Conservation (phyloP, 768 basidiomycete species). For the Lactarius tabidus region DNA sequence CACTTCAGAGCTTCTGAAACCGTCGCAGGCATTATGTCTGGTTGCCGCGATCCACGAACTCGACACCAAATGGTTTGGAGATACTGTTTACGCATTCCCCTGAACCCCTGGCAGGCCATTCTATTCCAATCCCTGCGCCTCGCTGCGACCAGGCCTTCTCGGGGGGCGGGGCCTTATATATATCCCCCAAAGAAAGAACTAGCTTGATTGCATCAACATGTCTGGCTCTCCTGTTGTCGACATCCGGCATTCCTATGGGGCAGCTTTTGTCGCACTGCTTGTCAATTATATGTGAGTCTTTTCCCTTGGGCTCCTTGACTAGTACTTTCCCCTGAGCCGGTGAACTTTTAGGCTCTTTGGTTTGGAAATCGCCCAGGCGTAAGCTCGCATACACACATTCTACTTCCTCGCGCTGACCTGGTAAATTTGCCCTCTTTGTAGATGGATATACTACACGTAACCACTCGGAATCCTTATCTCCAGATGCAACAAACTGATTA, state of each 20-base stretch:
- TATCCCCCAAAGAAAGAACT: too few relatives aligned
- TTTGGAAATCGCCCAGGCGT: conserved; percentile 3
- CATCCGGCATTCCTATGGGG: background rate
- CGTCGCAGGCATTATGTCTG: too few relatives aligned
- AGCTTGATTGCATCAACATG: background rate
- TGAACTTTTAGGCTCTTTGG: background rate
- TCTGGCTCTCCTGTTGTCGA: background rate
- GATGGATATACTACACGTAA: conserved; percentile 8
- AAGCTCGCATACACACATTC: background rate
- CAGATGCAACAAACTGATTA: background rate
- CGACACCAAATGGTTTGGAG: too few relatives aligned
- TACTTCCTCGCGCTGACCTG: background rate
- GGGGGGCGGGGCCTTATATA: too few relatives aligned
- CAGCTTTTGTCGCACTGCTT: background rate
- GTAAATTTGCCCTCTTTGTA: background rate
- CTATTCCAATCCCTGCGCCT: too few relatives aligned
- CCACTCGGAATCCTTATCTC: too few relatives aligned
- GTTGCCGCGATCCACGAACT: too few relatives aligned
- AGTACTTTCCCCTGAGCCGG: background rate
- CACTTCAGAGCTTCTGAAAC: too few relatives aligned
- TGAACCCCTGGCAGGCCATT: too few relatives aligned
- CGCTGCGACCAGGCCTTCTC: too few relatives aligned
- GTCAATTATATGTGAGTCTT: conserved; percentile 1
- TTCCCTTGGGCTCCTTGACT: too few relatives aligned
- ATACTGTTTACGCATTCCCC: too few relatives aligned